Evolutionary conservation across 331 rosid species (phyloP).

Genomic region (Malus hybrid): DNA sequence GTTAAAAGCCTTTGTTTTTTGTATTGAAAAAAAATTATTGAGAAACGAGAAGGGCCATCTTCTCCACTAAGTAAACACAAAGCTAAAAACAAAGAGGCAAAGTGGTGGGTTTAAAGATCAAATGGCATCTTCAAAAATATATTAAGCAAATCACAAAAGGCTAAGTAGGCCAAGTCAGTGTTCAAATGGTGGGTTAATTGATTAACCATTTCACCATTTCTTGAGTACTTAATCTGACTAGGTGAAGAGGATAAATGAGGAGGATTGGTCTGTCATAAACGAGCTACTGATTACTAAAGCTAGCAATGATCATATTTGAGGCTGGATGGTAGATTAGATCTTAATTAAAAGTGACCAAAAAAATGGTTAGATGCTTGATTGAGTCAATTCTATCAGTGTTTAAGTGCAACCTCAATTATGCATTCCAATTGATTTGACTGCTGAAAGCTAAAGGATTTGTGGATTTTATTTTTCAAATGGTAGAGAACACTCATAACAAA

Average conservation of each 20-base stretch:
- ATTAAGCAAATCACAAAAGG: conserved; percentile 7
- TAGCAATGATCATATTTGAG: background rate
- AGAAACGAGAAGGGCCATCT: conserved; percentile 24
- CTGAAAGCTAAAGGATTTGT: conserved; percentile 4
- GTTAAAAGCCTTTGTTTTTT: background rate
- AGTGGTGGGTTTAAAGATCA: conserved; percentile 21
- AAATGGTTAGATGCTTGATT: conserved; percentile 5
- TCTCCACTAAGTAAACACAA: conserved; percentile 53
- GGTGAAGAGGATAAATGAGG: background rate
- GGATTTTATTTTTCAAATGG: too few relatives aligned
- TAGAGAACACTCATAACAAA: too few relatives aligned
- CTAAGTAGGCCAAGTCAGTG: conserved; percentile 15
- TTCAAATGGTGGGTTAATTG: conserved; percentile 22
- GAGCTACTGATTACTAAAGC: background rate
- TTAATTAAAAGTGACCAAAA: background rate
- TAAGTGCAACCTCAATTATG: conserved; percentile 8
- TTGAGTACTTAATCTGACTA: background rate
- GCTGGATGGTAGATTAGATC: conserved; percentile 3
- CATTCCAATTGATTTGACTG: conserved; percentile 14
- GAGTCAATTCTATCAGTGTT: conserved; percentile 9
- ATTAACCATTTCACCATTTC: background rate
- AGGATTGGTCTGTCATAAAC: background rate
- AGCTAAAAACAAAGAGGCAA: conserved; percentile 23
- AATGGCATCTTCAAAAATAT: background rate
- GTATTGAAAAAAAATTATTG: conserved; percentile 20